Conservation (phyloP, 1,284 basidiomycete species). For the Rhodofomes roseus region DNA sequence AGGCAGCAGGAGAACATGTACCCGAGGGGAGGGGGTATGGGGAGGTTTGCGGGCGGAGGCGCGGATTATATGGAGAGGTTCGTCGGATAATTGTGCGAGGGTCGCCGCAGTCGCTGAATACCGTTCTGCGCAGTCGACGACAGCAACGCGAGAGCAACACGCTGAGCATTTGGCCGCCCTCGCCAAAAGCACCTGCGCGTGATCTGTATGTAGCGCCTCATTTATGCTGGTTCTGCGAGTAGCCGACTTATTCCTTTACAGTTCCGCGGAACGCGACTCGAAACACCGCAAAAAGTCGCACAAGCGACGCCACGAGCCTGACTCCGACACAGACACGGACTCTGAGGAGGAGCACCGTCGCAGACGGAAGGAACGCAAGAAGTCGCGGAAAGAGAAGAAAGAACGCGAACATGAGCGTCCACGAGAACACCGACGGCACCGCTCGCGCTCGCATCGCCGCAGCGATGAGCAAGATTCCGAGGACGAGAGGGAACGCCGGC, state of each 20-base stretch:
- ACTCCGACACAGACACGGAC: slow-evolving; percentile 44
- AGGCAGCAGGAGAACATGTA: slow-evolving; percentile 50
- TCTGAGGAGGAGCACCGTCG: slow-evolving; percentile 61
- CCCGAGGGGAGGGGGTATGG: slow-evolving; percentile 28
- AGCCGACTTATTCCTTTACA: slow-evolving; percentile 20
- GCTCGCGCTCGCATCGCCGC: slow-evolving; percentile 27
- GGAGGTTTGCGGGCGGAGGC: slow-evolving; percentile 31
- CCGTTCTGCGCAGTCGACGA: slow-evolving; percentile 57
- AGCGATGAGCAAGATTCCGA: slow-evolving; percentile 33
- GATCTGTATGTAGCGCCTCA: slow-evolving; percentile 50
- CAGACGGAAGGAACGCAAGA: slow-evolving; percentile 58
- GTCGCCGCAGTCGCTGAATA: not conserved
- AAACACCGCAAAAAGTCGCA: slow-evolving; percentile 53
- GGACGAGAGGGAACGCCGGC: slow-evolving; percentile 32
- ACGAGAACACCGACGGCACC: slow-evolving; percentile 28
- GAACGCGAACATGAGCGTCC: slow-evolving; percentile 34
- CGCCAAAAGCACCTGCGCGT: slow-evolving; percentile 67
- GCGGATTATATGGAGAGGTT: slow-evolving; percentile 57
- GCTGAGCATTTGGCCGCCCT: slow-evolving; percentile 80
- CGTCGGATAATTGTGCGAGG: not conserved
- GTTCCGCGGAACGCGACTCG: slow-evolving; percentile 47
- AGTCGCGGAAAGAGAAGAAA: slow-evolving; percentile 48
- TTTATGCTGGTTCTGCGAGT: not conserved
- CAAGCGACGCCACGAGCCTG: slow-evolving; percentile 52
- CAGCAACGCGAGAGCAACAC: slow-evolving; percentile 63